Evolutionary conservation across 2,329 filamentous ascomycete species (phyloP), one percentile per base, ranked within the genome.

Genomic region (Aspergillus ochraceoroseus): DNA sequence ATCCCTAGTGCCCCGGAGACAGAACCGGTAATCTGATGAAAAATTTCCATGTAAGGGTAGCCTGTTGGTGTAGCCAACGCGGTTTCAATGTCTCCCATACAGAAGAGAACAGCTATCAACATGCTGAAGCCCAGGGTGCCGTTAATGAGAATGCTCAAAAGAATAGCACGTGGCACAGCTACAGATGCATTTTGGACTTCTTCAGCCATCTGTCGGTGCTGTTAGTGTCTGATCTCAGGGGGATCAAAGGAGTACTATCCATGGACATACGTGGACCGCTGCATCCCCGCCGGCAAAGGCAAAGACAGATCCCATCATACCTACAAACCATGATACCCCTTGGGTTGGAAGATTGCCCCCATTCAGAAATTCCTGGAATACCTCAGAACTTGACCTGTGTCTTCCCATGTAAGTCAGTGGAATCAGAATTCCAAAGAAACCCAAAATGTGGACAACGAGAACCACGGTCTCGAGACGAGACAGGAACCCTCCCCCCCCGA

Each of bases 341-440:
- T 65, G 58, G 2, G 56, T 70, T 1, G 58, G 57, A 67, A 70
- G 76, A 3, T 55, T 57, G 0, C 71, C 72, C 11, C 54, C 41
- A 41, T 76, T 74, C 13, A 63, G 58, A 46, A 76, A 76, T 1
- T 63, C 56, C 3, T 67, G 67, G 42, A 76, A 73, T 0, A 74
- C 68, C 3, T 64, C 61, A 9, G 63, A 52, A 9, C 30, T 25
- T 2, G 42, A 41, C 30, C 65, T 63, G 7, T 60, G 58, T 1
- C 67, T 63, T 1, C 66, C 64, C 34, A 70, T 57, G 1, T 65
- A 59, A 45, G 66, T 61, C 3, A 75, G 55, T 0, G 69, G 63
- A n/a, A 75, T 68, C 6, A 76, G 54, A 37, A 75, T 70, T 0
- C 66, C 72, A 41, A 76, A 72, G 52, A 76, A 72, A 3, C 73